These are phyloP conservation scores for Ramaria sp. DNA, from an alignment of 768 basidiomycete genomes.

Conservation along the genomic window DNA sequence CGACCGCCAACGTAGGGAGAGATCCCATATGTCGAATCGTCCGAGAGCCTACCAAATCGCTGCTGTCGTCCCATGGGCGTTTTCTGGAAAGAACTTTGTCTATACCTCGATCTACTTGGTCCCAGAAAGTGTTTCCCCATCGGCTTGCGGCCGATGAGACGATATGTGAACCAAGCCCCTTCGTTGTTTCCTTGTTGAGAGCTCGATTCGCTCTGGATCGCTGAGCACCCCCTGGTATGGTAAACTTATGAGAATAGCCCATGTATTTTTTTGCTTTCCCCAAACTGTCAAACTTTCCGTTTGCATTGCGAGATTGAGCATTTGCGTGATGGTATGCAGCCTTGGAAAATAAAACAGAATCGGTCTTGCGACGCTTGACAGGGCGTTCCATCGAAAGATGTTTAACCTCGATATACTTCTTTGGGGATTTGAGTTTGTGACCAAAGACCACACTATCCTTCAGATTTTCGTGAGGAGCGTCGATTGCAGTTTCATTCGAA, in stretches of 20 bases:
- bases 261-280: too few relatives aligned
- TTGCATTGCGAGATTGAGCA: not conserved
- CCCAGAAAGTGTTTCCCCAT: not conserved
- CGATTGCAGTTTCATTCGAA: constrained; percentile 38
- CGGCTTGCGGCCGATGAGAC: not conserved
- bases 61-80: not conserved
- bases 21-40: constrained; percentile 1
- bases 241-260: not conserved
- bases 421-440: not conserved
- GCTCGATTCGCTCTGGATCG: not conserved
- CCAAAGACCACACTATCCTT: constrained; percentile 20
- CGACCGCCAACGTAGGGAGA: not conserved
- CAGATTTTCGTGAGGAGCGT: constrained; percentile 42
- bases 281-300: not conserved
- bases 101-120: not conserved
- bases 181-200: not conserved
- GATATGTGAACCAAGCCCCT: not conserved
- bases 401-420: not conserved
- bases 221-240: not conserved
- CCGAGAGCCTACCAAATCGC: not conserved
- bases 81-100: not conserved
- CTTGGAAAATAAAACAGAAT: not conserved
- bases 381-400: not conserved
- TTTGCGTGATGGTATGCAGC: not conserved
- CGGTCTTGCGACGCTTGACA: constrained; percentile 6